Conservation (phyloP, 495 filamentous ascomycete genomes). For the Aspergillus sparsus region DNA sequence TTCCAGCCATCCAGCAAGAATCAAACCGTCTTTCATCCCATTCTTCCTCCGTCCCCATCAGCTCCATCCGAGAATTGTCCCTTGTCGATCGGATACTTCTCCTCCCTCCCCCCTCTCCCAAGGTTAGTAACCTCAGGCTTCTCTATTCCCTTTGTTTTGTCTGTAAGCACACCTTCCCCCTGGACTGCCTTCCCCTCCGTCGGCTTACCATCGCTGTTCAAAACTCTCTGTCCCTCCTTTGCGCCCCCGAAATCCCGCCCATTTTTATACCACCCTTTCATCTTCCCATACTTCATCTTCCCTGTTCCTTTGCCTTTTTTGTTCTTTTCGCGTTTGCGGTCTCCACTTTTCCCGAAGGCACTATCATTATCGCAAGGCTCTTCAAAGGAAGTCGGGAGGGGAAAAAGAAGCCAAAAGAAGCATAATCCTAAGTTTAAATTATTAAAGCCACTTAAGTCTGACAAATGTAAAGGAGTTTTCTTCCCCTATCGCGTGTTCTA, state of each 20-base stretch:
- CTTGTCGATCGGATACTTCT: slow-evolving; percentile 13
- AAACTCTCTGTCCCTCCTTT: slow-evolving; percentile 4
- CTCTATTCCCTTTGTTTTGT: slow-evolving; percentile 13
- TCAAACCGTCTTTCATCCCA: slow-evolving; percentile 23
- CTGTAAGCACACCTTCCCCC: not conserved
- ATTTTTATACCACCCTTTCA: not conserved
- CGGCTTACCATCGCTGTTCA: slow-evolving; percentile 9
- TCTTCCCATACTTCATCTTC: slow-evolving; percentile 11
- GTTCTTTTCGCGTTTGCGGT: slow-evolving; percentile 11
- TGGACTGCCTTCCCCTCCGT: slow-evolving; percentile 5
- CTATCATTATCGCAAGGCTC: slow-evolving; percentile 8
- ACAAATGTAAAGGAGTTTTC: slow-evolving; percentile 16
- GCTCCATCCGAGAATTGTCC: slow-evolving; percentile 19
- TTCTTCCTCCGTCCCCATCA: slow-evolving; percentile 20
- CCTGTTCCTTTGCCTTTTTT: slow-evolving; percentile 8
- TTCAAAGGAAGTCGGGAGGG: not conserved
- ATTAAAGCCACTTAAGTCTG: not conserved
- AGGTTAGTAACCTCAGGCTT: slow-evolving; percentile 20
- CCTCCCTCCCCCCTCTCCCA: slow-evolving; percentile 14
- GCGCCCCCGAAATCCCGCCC: slow-evolving; percentile 6
- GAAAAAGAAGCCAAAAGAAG: slow-evolving; percentile 4
- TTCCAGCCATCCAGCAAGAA: slow-evolving; percentile 24
- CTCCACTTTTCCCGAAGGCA: slow-evolving; percentile 10
- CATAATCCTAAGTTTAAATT: not conserved
- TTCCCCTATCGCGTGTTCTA: slow-evolving; percentile 14